A percentile compares a stretch with the other conserved stretches of the same genome.
Conservation (phyloP, 345 rosid genomes). For the Dipteronia dyeriana region DNA sequence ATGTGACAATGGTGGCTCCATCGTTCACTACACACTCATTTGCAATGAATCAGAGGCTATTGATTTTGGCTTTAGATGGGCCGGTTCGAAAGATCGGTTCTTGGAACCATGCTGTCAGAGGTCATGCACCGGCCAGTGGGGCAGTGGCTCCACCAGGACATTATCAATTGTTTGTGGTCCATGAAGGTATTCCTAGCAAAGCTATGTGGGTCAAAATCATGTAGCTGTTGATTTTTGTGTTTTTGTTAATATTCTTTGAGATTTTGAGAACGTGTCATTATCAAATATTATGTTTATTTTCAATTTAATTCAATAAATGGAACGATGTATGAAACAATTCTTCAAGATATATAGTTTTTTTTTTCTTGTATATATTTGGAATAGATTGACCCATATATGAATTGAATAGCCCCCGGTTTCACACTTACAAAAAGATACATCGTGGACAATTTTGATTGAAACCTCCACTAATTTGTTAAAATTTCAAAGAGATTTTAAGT, state of each 20-base stretch:
- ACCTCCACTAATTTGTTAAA: no score
- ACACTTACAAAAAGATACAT: no score
- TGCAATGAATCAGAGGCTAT: conserved; percentile 60
- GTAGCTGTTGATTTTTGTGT: neutral
- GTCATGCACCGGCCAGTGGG: conserved; percentile 29
- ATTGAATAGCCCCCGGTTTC: neutral
- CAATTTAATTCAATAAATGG: neutral
- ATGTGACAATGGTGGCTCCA: conserved; percentile 49
- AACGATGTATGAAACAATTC: no score
- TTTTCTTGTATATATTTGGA: no score
- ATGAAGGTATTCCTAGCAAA: conserved; percentile 42
- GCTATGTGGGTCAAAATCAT: conserved; percentile 42
- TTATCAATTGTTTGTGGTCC: conserved; percentile 43
- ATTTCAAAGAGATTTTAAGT: no score
- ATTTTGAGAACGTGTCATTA: neutral
- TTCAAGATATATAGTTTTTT: no score
- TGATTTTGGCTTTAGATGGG: conserved; percentile 38
- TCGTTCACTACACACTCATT: conserved; percentile 68
- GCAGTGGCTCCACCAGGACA: conserved; percentile 49
- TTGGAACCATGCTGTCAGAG: conserved; percentile 1
- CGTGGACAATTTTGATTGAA: neutral
- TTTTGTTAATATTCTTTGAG: no score
- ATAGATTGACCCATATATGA: neutral
- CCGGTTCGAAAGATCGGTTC: neutral
- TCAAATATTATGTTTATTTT: no score